A percentile compares a stretch with the other conserved stretches of the same genome.
Conservation (phyloP, 352 stramenopile species). For the Globisporangium echinulatum region DNA sequence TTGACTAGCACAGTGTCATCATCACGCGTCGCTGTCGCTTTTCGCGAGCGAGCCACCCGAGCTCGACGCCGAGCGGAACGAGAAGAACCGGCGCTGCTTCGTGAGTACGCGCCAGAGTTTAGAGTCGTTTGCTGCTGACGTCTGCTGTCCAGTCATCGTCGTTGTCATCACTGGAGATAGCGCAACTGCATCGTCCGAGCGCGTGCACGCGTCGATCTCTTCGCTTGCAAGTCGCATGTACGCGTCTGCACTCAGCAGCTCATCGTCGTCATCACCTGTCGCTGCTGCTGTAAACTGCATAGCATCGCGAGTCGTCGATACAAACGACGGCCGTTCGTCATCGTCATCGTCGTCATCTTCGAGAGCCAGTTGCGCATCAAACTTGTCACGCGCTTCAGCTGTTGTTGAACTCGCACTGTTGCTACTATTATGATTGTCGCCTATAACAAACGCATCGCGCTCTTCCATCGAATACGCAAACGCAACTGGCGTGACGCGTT, state of each 20-base stretch:
- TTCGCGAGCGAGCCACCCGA: slow-evolving; percentile 9
- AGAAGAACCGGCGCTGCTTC: slow-evolving; percentile 54
- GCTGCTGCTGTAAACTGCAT: slow-evolving; percentile 3
- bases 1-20: no score
- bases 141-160: background rate
- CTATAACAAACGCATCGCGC: background rate
- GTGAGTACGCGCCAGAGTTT: slow-evolving; percentile 53
- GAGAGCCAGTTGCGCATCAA: background rate
- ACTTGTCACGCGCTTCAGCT: slow-evolving; percentile 10
- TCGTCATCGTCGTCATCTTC: slow-evolving; percentile 11
- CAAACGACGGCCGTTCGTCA: slow-evolving; percentile 53
- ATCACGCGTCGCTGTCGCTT: slow-evolving; percentile 4
- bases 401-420: slow-evolving; percentile 4
- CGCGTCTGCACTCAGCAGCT: slow-evolving; percentile 52
- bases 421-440: background rate
- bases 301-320: slow-evolving; percentile 57
- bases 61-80: slow-evolving; percentile 26
- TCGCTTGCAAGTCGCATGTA: slow-evolving; percentile 74
- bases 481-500: slow-evolving; percentile 14
- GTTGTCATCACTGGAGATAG: no score
- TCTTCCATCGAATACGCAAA: slow-evolving; percentile 12
- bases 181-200: background rate
- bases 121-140: slow-evolving; percentile 13
- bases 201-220: slow-evolving; percentile 31
- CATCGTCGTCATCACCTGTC: slow-evolving; percentile 12